Percentiles rank a stretch among this genome's conserved stretches.
phyloP scores from a whole-genome alignment of 768 basidiomycete genomes.

The Chalciporus sphaerocephalus region DNA sequence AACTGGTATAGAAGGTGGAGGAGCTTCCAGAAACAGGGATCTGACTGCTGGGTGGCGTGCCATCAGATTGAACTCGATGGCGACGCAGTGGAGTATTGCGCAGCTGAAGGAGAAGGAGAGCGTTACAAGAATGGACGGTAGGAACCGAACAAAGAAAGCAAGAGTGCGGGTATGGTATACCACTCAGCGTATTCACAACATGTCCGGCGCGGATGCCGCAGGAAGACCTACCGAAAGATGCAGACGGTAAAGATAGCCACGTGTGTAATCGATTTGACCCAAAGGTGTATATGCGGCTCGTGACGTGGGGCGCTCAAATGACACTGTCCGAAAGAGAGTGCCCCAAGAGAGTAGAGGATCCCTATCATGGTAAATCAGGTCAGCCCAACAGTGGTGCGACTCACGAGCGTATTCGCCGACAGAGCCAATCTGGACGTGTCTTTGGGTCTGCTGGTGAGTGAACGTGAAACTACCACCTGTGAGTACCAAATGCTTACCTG shows the following conservation, averaged over 20 bases:
- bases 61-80: constrained; percentile 3
- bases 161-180: neutral
- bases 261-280: neutral
- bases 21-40: neutral
- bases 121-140: constrained; percentile 12
- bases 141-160: neutral
- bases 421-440: neutral
- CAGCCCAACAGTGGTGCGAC: neutral
- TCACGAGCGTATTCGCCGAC: neutral
- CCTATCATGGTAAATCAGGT: constrained; percentile 23
- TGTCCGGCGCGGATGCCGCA: constrained; percentile 7
- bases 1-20: constrained; percentile 6
- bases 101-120: constrained; percentile 9
- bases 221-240: neutral
- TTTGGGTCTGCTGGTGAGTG: neutral
- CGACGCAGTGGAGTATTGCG: constrained; percentile 9
- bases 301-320: constrained; percentile 2
- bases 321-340: neutral
- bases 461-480: no score
- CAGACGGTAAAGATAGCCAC: constrained; percentile 3
- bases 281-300: constrained; percentile 1
- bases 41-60: constrained; percentile 1
- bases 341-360: constrained; percentile 15
- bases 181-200: constrained; percentile 8
- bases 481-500: no score